Evolutionary conservation across 352 stramenopile genomes (phyloP), one percentile per base, ranked within the genome.

Genomic region (Globisporangium recalcitrans): DNA sequence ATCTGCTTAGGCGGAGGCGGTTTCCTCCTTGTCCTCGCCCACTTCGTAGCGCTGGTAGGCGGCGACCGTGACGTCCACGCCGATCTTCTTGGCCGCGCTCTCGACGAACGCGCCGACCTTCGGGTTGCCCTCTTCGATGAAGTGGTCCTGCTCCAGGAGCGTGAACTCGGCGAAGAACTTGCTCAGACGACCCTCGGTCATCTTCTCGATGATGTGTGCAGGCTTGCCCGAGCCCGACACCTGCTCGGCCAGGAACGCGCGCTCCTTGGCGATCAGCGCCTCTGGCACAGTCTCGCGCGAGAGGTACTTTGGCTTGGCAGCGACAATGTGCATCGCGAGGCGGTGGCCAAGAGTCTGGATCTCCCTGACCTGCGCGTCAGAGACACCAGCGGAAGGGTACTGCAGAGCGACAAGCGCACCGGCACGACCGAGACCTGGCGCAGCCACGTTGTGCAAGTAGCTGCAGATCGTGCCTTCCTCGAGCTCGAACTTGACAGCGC

Each of bases 271-370:
- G 38, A 98, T 65, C 22, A 96, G 63, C 22, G 88, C 76, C 31
- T 79, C 71, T 1, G 95, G 94, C 34, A 98, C 87, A 24, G 67
- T 69, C n/a, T 90, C 82, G n/a, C 82, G 73, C 74, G 85, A 87
- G 22, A 98, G 70, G 75, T 97, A 98, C 19, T 76, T 74, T 51
- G 94, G 94, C 66, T 94, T 96, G 51, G 93, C 91, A 16, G 94
- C 95, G 21, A 98, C 95, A 60, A 98, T 85, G 73, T 98, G 95
- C 95, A 98, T 98, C 22, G 94, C 95, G 47, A 98, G 71, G 64
- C 90, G 95, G 67, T 97, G 97, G 31, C 91, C 95, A 6, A 92
- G 73, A 40, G 87, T 77, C 60, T 88, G 74, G 4, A 97, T 77
- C 8, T 71, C 73, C 38, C 86, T 62, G 29, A 56, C 62, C 68